phyloP scores from a whole-genome alignment of 208 protist species.

The Wallacemonas sp. region DNA sequence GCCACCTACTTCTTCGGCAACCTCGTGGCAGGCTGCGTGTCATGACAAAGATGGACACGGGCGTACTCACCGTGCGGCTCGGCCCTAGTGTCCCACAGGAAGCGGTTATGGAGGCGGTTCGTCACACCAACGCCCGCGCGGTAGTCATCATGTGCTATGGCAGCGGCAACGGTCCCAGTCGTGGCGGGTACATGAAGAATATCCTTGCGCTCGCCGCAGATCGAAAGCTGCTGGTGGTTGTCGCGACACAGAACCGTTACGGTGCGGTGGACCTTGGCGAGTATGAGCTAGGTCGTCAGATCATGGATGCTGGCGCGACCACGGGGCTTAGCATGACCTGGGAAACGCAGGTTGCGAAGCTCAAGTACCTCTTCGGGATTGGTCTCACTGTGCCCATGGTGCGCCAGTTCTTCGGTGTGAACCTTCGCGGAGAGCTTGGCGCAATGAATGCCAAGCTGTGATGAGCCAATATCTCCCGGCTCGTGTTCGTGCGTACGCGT shows the following conservation, averaged over 20 bases:
- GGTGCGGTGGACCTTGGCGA: constrained; percentile 52
- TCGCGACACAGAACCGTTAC: constrained; percentile 88
- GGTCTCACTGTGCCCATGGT: constrained; percentile 40
- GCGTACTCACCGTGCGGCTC: constrained; percentile 61
- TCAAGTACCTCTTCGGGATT: constrained; percentile 83
- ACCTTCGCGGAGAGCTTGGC: constrained; percentile 35
- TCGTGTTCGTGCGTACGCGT: too few relatives aligned
- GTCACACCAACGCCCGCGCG: constrained; percentile 52
- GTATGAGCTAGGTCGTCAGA: constrained; percentile 77
- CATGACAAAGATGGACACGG: constrained; percentile 38
- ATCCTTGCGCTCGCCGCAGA: constrained; percentile 53
- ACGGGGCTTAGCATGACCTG: constrained; percentile 90
- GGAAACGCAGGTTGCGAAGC: constrained; percentile 89
- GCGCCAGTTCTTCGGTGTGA: constrained; percentile 27
- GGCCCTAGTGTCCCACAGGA: constrained; percentile 70
- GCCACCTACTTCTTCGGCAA: constrained; percentile 37
- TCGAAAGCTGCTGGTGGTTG: constrained; percentile 88
- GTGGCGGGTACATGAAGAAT: constrained; percentile 61
- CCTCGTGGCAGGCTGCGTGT: constrained; percentile 52
- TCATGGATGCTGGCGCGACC: constrained; percentile 67
- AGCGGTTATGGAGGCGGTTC: constrained; percentile 15
- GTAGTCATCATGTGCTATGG: constrained; percentile 93
- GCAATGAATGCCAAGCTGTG: constrained; percentile 17
- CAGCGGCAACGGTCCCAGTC: constrained; percentile 89
- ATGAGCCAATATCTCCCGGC: too few relatives aligned